These are phyloP conservation scores for Wickerhamiella occidentalis DNA, from an alignment of 805 yeast genomes.

Conservation along the genomic window DNA sequence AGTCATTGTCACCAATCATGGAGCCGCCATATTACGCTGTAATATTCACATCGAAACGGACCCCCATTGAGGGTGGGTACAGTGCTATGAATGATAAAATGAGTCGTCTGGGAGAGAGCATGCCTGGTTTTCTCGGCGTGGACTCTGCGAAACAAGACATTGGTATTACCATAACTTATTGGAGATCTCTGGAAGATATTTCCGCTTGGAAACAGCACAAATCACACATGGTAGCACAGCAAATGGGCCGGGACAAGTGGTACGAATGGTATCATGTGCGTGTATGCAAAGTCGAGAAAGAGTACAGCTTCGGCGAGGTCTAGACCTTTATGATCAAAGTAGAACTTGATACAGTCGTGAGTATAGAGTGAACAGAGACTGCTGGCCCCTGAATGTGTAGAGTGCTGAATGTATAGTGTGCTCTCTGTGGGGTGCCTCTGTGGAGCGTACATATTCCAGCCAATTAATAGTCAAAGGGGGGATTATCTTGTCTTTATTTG, in stretches of 20 bases:
- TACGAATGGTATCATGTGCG: neutral
- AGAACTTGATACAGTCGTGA: too few species aligned
- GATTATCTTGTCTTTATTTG: too few species aligned
- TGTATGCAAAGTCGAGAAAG: conserved; percentile 4
- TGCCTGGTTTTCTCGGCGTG: conserved; percentile 3
- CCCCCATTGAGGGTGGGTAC: conserved; percentile 7
- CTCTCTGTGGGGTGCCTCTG: too few species aligned
- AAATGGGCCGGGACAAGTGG: neutral
- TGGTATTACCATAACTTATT: conserved; percentile 7
- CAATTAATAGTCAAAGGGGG: too few species aligned
- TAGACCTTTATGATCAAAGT: too few species aligned
- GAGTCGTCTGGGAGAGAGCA: neutral
- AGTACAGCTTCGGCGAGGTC: neutral
- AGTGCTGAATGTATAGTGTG: too few species aligned
- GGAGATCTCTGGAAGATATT: conserved; percentile 6
- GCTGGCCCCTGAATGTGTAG: too few species aligned
- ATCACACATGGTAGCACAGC: neutral
- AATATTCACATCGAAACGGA: conserved; percentile 4
- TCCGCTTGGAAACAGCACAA: neutral
- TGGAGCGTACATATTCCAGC: too few species aligned
- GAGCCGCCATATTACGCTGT: conserved; percentile 2
- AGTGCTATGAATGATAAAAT: conserved; percentile 2
- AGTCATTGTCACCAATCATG: neutral
- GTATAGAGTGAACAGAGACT: too few species aligned
- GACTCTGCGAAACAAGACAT: conserved; percentile 5